phyloP scores from a whole-genome alignment of 2,329 filamentous ascomycete species.

The Aspergillus aculeatinus region DNA sequence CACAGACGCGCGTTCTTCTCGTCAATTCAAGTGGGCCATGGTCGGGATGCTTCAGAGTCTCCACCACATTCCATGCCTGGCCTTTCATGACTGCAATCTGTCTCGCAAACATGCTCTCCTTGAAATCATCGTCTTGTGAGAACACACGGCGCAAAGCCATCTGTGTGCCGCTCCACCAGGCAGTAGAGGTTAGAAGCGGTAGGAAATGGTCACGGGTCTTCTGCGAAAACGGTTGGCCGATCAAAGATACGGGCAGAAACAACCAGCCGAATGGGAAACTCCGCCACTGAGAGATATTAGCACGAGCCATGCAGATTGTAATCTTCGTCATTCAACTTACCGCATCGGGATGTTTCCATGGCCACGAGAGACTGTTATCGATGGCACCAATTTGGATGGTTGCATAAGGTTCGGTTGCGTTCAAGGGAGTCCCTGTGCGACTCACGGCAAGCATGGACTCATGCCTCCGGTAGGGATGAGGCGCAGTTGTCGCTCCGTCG shows the following conservation, averaged over 20 bases:
- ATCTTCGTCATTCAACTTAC: slow-evolving; percentile 42
- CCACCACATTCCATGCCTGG: slow-evolving; percentile 98
- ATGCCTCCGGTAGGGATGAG: slow-evolving; percentile 71
- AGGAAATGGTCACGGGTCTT: slow-evolving; percentile 92
- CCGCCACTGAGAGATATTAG: slow-evolving; percentile 54
- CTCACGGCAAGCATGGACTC: slow-evolving; percentile 78
- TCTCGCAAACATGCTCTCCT: slow-evolving; percentile 97
- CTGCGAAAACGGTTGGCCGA: slow-evolving; percentile 93
- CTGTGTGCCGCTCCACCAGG: slow-evolving; percentile 97
- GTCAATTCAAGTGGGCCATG: slow-evolving; percentile 94
- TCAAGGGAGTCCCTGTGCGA: slow-evolving; percentile 54
- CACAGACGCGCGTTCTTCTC: slow-evolving; percentile 82
- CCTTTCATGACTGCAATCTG: slow-evolving; percentile 99
- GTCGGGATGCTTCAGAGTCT: slow-evolving; percentile 88
- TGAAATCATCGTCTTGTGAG: slow-evolving; percentile 89
- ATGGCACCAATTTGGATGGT: slow-evolving; percentile 84
- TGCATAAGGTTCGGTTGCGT: slow-evolving; percentile 49
- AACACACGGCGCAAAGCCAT: slow-evolving; percentile 82
- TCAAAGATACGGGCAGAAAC: slow-evolving; percentile 92
- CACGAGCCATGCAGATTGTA: background rate
- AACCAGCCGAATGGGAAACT: slow-evolving; percentile 99
- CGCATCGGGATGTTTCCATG: slow-evolving; percentile 97
- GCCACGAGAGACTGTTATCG: slow-evolving; percentile 97
- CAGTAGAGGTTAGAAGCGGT: slow-evolving; percentile 88
- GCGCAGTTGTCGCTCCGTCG: slow-evolving; percentile 38